These are phyloP conservation scores for Bipolaris oryzae DNA, from an alignment of 2,329 filamentous ascomycete genomes.

Conservation along the genomic window DNA sequence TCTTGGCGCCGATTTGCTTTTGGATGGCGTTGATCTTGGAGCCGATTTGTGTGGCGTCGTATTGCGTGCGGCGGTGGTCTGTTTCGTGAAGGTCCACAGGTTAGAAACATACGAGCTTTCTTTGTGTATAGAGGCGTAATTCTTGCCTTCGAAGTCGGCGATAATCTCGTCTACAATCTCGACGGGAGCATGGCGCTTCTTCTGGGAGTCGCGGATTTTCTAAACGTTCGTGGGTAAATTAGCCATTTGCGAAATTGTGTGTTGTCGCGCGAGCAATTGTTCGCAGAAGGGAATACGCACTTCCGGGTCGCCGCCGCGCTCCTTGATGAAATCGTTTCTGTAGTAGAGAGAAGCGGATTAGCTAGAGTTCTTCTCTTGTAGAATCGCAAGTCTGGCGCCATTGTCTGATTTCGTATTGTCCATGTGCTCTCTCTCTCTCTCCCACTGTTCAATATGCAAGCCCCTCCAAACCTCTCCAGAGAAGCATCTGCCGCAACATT, in stretches of 20 bases:
- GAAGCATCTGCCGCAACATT: neutral
- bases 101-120: too few species aligned
- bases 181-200: conserved; percentile 77
- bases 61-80: conserved; percentile 80
- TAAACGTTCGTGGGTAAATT: neutral
- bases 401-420: neutral
- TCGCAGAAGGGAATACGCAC: neutral
- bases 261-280: neutral
- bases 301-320: conserved; percentile 89
- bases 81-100: neutral
- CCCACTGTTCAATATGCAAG: neutral
- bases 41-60: conserved; percentile 78
- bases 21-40: conserved; percentile 86
- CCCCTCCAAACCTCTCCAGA: conserved; percentile 5
- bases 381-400: neutral
- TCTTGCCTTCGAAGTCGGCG: conserved; percentile 68
- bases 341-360: conserved; percentile 37
- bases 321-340: conserved; percentile 63
- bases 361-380: neutral
- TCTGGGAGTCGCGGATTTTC: conserved; percentile 89
- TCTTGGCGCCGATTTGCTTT: conserved; percentile 89
- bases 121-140: too few species aligned
- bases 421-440: neutral
- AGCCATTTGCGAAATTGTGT: neutral
- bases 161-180: conserved; percentile 92